Evolutionary conservation across 1,284 basidiomycete species (phyloP).

Genomic region (Ustilago curta): DNA sequence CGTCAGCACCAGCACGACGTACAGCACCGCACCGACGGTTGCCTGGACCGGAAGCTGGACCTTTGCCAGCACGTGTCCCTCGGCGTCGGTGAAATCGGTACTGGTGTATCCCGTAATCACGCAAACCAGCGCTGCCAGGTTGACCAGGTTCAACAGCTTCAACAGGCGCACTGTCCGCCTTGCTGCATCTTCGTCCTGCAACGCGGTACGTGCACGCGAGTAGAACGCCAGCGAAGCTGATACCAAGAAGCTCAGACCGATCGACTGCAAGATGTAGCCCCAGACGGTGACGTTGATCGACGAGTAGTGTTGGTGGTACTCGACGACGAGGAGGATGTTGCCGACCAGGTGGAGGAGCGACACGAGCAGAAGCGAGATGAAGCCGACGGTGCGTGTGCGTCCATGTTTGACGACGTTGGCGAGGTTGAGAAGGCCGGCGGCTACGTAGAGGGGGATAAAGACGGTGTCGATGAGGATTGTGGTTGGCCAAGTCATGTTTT

Average conservation of each 20-base stretch:
- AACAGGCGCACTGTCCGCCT: not conserved
- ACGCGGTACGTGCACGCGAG: not conserved
- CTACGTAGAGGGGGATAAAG: constrained; percentile 48
- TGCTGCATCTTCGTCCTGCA: not conserved
- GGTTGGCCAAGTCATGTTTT: constrained; percentile 36
- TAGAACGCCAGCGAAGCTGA: constrained; percentile 25
- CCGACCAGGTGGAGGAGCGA: constrained; percentile 24
- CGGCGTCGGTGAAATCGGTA: not conserved
- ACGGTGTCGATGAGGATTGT: constrained; percentile 29
- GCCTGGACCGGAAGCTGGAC: constrained; percentile 12
- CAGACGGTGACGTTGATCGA: constrained; percentile 6
- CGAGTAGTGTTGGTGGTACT: constrained; percentile 11
- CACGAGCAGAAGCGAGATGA: constrained; percentile 38
- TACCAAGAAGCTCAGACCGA: constrained; percentile 29
- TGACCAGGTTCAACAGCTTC: constrained; percentile 28
- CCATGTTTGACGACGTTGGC: constrained; percentile 36
- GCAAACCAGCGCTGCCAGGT: constrained; percentile 30
- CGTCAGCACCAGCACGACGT: constrained; percentile 14
- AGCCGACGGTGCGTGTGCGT: constrained; percentile 10
- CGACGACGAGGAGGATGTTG: constrained; percentile 28
- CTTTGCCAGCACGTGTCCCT: constrained; percentile 9
- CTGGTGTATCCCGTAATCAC: constrained; percentile 27
- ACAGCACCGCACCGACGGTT: constrained; percentile 24
- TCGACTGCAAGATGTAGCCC: constrained; percentile 29
- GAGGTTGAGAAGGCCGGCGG: constrained; percentile 12